Percentiles rank a stretch among this genome's conserved stretches.
These are phyloP conservation scores for Simplicillium sp. DNA, from an alignment of 2,329 filamentous ascomycete species.

Conservation along the genomic window DNA sequence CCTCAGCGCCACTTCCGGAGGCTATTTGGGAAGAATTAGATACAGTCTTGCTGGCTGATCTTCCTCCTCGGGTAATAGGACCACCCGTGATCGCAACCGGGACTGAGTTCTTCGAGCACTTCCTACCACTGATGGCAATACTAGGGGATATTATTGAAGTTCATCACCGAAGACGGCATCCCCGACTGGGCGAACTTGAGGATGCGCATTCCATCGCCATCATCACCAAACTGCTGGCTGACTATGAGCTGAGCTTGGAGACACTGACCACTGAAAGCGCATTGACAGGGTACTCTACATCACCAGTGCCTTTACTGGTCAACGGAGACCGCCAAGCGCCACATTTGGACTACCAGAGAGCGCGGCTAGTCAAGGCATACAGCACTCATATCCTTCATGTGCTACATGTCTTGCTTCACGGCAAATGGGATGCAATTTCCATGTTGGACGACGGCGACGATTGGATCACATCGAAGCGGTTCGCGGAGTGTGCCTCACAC, in stretches of 20 bases:
- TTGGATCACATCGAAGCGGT: conserved; percentile 36
- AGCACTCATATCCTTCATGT: conserved; percentile 37
- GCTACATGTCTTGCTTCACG: conserved; percentile 35
- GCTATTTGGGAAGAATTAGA: conserved; percentile 29
- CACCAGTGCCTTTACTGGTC: conserved; percentile 3
- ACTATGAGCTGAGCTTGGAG: conserved; percentile 28
- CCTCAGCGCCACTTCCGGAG: conserved; percentile 27
- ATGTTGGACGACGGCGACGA: conserved; percentile 38
- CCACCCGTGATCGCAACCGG: conserved; percentile 29
- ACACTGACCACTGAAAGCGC: conserved; percentile 15
- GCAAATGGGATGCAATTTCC: conserved; percentile 38
- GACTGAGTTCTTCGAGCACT: conserved; percentile 37
- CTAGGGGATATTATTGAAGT: conserved; percentile 39
- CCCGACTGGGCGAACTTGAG: conserved; percentile 27
- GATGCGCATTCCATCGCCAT: conserved; percentile 21
- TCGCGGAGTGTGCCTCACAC: conserved; percentile 34
- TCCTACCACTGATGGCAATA: conserved; percentile 37
- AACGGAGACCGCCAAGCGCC: conserved; percentile 8
- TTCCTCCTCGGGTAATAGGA: conserved; percentile 24
- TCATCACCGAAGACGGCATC: conserved; percentile 32
- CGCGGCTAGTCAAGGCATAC: conserved; percentile 33
- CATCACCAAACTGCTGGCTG: conserved; percentile 24
- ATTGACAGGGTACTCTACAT: conserved; percentile 1
- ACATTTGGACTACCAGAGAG: conserved; percentile 17
- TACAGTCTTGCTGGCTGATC: conserved; percentile 14